Percentiles rank a stretch among this genome's conserved stretches.
Conservation (phyloP, 306 rosid genomes). For the Glycyrrhiza uralensis region DNA sequence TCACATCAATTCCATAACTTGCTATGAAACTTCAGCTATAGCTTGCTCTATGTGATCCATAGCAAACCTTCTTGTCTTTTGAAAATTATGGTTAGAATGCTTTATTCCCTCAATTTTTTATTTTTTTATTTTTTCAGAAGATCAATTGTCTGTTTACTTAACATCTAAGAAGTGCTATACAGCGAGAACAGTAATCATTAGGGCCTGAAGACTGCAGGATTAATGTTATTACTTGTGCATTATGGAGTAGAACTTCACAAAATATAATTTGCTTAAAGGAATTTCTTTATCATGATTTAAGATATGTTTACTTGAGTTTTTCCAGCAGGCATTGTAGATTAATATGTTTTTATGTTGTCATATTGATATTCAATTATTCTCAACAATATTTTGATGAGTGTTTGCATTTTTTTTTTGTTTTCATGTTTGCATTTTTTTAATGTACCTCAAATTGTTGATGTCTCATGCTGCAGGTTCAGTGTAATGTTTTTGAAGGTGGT, state of each 20-base stretch:
- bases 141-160: conserved; percentile 6
- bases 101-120: conserved; percentile 16
- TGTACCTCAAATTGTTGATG: conserved; percentile 17
- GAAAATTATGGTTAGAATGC: not conserved
- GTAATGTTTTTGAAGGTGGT: conserved; percentile 87
- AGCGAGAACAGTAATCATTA: not conserved
- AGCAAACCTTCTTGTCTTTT: not conserved
- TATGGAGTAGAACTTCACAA: not conserved
- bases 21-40: conserved; percentile 6
- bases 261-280: not conserved
- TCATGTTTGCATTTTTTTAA: not conserved
- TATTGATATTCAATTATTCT: not conserved
- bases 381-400: not conserved
- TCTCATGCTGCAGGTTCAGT: conserved; percentile 71
- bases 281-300: not conserved
- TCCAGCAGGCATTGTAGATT: not conserved
- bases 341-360: not conserved
- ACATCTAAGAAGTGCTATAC: not conserved
- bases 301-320: conserved; percentile 4
- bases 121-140: not conserved
- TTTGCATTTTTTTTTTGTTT: not conserved
- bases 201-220: conserved; percentile 1
- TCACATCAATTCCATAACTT: not conserved
- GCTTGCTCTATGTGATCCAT: not conserved
- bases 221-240: not conserved